Evolutionary conservation across 495 filamentous ascomycete species (phyloP), one percentile per base, ranked within the genome.

Genomic region (Neurospora terricola): DNA sequence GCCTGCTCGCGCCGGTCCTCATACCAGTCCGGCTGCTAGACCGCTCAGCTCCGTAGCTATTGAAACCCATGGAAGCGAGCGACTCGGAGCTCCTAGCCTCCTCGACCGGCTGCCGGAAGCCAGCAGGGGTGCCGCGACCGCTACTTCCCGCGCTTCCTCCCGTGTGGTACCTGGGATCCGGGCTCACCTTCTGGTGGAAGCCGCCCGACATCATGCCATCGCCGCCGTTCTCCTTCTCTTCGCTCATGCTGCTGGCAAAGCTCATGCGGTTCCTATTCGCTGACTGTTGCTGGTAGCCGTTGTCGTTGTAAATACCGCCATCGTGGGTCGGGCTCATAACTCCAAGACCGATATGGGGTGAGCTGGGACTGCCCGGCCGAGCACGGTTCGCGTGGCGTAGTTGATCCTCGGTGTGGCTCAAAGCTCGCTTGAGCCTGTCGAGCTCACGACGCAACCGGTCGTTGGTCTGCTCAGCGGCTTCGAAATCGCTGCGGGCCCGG

Each of bases 361-460:
- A 80, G 62, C 79, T 77, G 7, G 85, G 86, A 72, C 85, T 87
- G 34, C 76, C 78, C 36, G 84, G 74, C 9, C 80, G 80, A 40
- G 82, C 81, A 70, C 82, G 83, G 16, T 84, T 76, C 7, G 85
- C 79, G 54, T 66, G 54, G 54, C 54, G 54, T 34, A 66, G 54
- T 36, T 66, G 54, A 34, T 66, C 54, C 77, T 89, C 87, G 59
- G 85, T 86, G 69, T 83, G 85, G 70, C 80, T 85, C 12, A 89
- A 80, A 40, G 86, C 96, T 38, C 94, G 92, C 84, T 97, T 98
- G 62, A 98, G 84, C 27, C 96, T 88, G 48, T 98, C 96, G 73
- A 98, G 91, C 81, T 99, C 96, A 69, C 94, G 88, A 71, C 91
- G 87, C 76, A 96, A 89, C 71, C 92, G 91, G 72, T 94, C 90